Base-by-base conservation (phyloP, 176 grass and related monocot genomes). In the Chloris gayana region DNA sequence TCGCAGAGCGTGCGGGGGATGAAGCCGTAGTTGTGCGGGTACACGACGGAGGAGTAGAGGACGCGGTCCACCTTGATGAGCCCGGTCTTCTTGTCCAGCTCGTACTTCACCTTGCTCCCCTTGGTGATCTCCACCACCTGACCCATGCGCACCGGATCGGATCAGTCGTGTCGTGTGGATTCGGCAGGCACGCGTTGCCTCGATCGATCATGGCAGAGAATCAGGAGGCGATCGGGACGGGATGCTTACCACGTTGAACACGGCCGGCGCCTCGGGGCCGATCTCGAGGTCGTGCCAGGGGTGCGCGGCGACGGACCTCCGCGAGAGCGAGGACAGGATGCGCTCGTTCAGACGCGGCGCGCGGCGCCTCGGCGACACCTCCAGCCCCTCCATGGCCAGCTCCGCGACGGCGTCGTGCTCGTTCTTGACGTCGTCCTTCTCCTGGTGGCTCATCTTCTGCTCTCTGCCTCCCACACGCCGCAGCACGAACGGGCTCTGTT, bases 211-310 rank as follows among this genome's bases (percentile, higher is more conserved):
- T 29, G 58, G 25, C 25, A 29, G 11, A 29, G 24, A 4, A 14
- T n/a, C 1, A 61, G 25, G 58, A 61, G 25, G 58, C 14, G 58
- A 61, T 27, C 25, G 4, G 58, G 9, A 12, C 12, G 19, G 26
- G 1, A 54, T 39, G 82, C 89, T 89, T 89, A 94, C 92, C 57
- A 88, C 89, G 85, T 97, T 97, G 87, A 97, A 97, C 17, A 97
- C 85, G 76, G 91, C 79, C 47, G 94, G 94, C 64, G 94, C 94
- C 41, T 65, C 90, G 17, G 93, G 88, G 30, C 93, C 94, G 81
- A 97, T 91, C 86, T 97, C 94, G 79, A 97, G 91, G 72, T 97
- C 94, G 88, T 97, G 94, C 94, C 94, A 97, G 0, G 94, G 91
- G 90, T 97, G 94, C 46, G 94, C 94, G 90, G 94, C 94, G 50